Evolutionary conservation across 305 asterid species (phyloP).

Genomic region (Striga hermonthica): DNA sequence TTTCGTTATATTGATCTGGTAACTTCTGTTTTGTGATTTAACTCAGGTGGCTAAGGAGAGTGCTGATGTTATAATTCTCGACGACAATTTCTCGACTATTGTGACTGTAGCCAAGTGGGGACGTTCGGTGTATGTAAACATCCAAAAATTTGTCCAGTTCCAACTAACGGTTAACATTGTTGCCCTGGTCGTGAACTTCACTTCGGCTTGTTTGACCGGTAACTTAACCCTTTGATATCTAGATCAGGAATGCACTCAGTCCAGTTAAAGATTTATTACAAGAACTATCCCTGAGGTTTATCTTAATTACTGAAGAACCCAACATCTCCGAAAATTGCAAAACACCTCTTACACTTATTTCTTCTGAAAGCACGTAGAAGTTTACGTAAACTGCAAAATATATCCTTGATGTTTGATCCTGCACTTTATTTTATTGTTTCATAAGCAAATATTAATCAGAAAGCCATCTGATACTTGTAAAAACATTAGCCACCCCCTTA

Average conservation of each 20-base stretch:
- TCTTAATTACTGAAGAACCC: neutral
- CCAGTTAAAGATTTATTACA: neutral
- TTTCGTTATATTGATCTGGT: neutral
- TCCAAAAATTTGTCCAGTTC: slow-evolving; percentile 83
- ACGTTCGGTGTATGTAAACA: slow-evolving; percentile 76
- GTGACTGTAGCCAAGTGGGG: slow-evolving; percentile 88
- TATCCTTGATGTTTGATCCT: neutral
- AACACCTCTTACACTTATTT: neutral
- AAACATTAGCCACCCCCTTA: neutral
- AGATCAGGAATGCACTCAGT: neutral
- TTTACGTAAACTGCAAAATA: neutral
- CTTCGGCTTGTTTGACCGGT: slow-evolving; percentile 86
- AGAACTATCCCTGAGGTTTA: neutral
- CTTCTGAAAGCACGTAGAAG: neutral
- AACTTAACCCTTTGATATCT: slow-evolving; percentile 4
- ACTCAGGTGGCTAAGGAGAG: slow-evolving; percentile 86
- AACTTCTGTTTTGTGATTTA: slow-evolving; percentile 22
- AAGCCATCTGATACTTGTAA: neutral
- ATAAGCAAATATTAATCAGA: neutral
- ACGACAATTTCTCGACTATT: slow-evolving; percentile 87
- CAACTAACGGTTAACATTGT: slow-evolving; percentile 83
- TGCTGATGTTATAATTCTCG: slow-evolving; percentile 80
- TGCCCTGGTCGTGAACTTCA: slow-evolving; percentile 73
- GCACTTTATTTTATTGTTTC: neutral
- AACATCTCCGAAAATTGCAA: neutral